phyloP scores from a whole-genome alignment of 768 basidiomycete genomes.

The Amanita molliuscula region DNA sequence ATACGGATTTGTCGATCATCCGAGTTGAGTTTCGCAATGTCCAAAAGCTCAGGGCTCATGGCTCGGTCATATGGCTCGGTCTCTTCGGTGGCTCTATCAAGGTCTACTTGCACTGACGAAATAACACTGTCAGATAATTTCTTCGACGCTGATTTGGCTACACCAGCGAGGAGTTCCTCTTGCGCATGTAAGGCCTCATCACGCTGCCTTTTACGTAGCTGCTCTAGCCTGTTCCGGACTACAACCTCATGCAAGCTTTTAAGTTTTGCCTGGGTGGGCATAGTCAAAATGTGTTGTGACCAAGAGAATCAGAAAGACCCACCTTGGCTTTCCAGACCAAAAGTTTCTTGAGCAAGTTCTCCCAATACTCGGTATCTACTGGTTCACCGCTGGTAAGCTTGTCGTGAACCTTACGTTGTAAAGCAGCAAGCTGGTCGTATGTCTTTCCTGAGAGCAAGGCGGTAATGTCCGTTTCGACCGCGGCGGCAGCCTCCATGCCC shows the following conservation, averaged over 20 bases:
- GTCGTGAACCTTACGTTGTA: conserved; percentile 80
- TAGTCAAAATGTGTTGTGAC: background rate
- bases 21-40: conserved; percentile 54
- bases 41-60: conserved; percentile 78
- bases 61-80: conserved; percentile 72
- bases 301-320: background rate
- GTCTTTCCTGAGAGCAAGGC: conserved; percentile 76
- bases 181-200: conserved; percentile 94
- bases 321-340: conserved; percentile 98
- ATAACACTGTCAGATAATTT: conserved; percentile 25
- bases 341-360: conserved; percentile 80
- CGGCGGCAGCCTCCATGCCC: conserved; percentile 60
- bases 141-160: conserved; percentile 46
- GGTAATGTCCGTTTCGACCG: conserved; percentile 81
- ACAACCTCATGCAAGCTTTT: conserved; percentile 93
- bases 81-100: conserved; percentile 40
- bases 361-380: conserved; percentile 98
- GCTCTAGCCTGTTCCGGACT: conserved; percentile 90
- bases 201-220: conserved; percentile 89
- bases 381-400: conserved; percentile 91
- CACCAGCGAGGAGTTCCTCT: conserved; percentile 79
- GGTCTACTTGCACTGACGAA: conserved; percentile 18
- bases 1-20: conserved; percentile 83
- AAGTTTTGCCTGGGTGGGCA: conserved; percentile 62
- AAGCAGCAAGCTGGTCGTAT: conserved; percentile 68